Base-by-base conservation (phyloP, 257 asterid species). In the Anisodus acutangulus region DNA sequence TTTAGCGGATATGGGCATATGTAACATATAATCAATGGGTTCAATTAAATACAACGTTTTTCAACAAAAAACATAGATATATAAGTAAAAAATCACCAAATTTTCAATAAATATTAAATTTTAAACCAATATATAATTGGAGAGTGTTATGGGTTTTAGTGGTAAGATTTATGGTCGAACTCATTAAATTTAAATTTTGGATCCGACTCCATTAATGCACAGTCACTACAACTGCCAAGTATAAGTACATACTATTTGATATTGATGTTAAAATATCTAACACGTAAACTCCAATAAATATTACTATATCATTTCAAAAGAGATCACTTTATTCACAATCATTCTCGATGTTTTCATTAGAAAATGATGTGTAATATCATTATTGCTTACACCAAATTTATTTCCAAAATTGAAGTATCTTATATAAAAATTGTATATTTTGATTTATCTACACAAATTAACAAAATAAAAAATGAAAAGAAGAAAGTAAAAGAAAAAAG, bases 61-160 rank as follows among this genome's bases (percentile, higher is more conserved):
- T 41, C 7, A 8, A 16, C 31, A 41, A 69, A 16, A 41, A 16
- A 3, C 31, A 41, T 2, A 39, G 78, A 39, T 69, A 41, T 68
- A 68, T 69, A 69, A 39, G 35, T 69, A 69, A 16, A 37, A 39
- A 19, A 16, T 16, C 31, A 3, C 22, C 54, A 41, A 39, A 69
- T 39, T 69, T 69, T 69, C 54, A 39, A 69, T 49, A 49, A 68
- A 37, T 3, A 37, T 68, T 68, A 68, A 68, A 69, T 69, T 39
- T 19, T 8, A 37, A 69, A 69, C 54, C 54, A 69, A 69, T 69
- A 39, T 69, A 11, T 69, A 39, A 41, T 69, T 8, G 78, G 6
- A 0, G 39, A 69, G 31, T 69, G 54, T 16, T 41, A 8, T 41
- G 54, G 54, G 54, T 16, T 69, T 69, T 31, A 39, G 0, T 37